phyloP scores from a whole-genome alignment of 2,329 filamentous ascomycete genomes.

The Coniella vitis region DNA sequence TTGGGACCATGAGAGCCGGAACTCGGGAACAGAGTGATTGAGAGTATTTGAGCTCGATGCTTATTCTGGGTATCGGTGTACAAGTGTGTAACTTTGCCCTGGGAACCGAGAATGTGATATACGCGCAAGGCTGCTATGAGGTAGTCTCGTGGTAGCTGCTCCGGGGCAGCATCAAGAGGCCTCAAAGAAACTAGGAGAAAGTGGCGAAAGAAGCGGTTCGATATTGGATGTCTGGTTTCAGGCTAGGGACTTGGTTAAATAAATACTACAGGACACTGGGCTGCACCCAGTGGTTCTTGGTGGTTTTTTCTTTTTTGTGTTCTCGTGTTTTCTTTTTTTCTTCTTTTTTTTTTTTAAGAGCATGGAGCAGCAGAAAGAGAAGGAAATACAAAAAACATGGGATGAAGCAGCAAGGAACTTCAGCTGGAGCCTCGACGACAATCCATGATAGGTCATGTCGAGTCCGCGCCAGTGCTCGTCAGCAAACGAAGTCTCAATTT shows the following conservation, averaged over 20 bases:
- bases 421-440: slow-evolving; percentile 11
- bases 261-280: too few relatives aligned
- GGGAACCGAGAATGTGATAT: not conserved
- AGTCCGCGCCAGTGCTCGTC: slow-evolving; percentile 3
- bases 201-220: too few relatives aligned
- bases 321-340: too few relatives aligned
- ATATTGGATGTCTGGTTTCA: too few relatives aligned
- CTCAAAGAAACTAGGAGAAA: too few relatives aligned
- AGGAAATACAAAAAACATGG: not conserved
- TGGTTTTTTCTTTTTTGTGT: too few relatives aligned
- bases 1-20: not conserved
- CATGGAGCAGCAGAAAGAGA: not conserved
- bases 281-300: too few relatives aligned
- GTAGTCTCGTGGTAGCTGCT: too few relatives aligned
- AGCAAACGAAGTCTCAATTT: slow-evolving; percentile 3
- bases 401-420: slow-evolving; percentile 8
- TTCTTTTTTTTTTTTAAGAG: slow-evolving; percentile 6
- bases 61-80: not conserved
- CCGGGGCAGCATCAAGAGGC: too few relatives aligned
- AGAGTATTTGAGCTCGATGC: not conserved
- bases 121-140: not conserved
- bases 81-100: not conserved
- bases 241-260: too few relatives aligned
- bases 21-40: not conserved
- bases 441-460: slow-evolving; percentile 9